Base-by-base conservation (phyloP, 1,284 basidiomycete genomes). In the Naganishia cerealis region DNA sequence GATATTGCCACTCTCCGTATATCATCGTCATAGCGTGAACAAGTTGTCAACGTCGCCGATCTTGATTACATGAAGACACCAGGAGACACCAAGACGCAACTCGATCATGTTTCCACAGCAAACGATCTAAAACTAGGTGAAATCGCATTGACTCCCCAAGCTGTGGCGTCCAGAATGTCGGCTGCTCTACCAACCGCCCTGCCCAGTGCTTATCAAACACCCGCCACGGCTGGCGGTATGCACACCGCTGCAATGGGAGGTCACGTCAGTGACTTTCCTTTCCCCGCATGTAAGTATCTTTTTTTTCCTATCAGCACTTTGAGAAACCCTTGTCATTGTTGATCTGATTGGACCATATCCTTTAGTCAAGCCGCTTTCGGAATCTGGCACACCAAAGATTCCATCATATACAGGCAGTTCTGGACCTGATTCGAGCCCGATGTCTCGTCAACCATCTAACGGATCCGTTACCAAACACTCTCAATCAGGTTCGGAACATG, bases 311-410 rank as follows among this genome's bases (percentile, higher is more conserved):
- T 36, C 2, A 26, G 33, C n/a, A 29, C 15, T n/a, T 16, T 12
- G 15, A 15, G 66, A 66, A 42, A 65, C 70, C 4, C 4, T 18
- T 36, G 42, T 13, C 29, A 18, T 36, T 21, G 26, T 16, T 53
- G 24, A 62, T 21, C 7, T 12, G 18, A 13, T 26, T 8, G 52
- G 9, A 1, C 42, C 48, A 24, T n/a, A n/a, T 8, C 21, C 42
- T 24, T 12, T 62, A 77, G 77, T 80, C 74, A 77, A 76, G 15
- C 78, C 79, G 9, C 67, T 80, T 3, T 74, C 77, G 4, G 71
- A 70, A 15, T 67, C 69, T 38, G 69, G 68, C 46, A 73, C 75
- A 7, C 74, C 74, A 7, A 67, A 65, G 10, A 57, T 59, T 33
- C 65, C 65, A 8, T 24, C 57, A 21, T 57, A 67, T 38, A n/a